Evolutionary conservation across 2,329 filamentous ascomycete species (phyloP).

Genomic region (Aphanoascus verrucosus): DNA sequence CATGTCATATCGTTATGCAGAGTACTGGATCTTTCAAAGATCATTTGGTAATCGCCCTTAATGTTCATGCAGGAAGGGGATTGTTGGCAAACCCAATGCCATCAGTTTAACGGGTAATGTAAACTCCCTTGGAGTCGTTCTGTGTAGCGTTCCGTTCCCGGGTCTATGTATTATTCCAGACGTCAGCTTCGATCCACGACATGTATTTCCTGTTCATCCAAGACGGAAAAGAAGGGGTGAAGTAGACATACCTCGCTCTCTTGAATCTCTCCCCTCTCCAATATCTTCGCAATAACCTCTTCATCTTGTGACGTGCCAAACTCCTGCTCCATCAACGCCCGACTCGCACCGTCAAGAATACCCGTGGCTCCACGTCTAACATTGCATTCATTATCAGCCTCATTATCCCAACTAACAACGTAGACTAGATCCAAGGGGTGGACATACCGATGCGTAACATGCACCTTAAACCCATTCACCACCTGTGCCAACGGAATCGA

Average conservation of each 20-base stretch:
- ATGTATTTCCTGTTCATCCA: neutral
- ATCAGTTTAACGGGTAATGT: slow-evolving; percentile 8
- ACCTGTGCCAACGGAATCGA: slow-evolving; percentile 73
- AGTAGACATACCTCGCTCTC: slow-evolving; percentile 42
- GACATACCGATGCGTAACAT: slow-evolving; percentile 76
- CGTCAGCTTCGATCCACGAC: neutral
- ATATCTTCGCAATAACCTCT: slow-evolving; percentile 68
- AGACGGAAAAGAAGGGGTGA: neutral
- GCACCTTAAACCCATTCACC: slow-evolving; percentile 78
- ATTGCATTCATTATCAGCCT: neutral
- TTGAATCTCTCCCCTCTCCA: slow-evolving; percentile 64
- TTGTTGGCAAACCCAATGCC: neutral
- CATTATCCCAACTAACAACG: no score
- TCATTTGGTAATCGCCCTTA: no score
- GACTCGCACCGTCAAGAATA: slow-evolving; percentile 63
- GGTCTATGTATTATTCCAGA: slow-evolving; percentile 20
- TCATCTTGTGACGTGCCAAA: slow-evolving; percentile 75
- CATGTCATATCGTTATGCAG: neutral
- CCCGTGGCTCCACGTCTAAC: slow-evolving; percentile 76
- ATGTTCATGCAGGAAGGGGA: no score
- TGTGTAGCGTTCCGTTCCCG: slow-evolving; percentile 25
- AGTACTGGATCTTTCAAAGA: no score
- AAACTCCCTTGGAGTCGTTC: slow-evolving; percentile 22
- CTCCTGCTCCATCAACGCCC: slow-evolving; percentile 65
- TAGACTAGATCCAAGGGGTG: no score